Evolutionary conservation across 2,329 filamentous ascomycete species (phyloP).

Genomic region (Dothistroma septosporum): DNA sequence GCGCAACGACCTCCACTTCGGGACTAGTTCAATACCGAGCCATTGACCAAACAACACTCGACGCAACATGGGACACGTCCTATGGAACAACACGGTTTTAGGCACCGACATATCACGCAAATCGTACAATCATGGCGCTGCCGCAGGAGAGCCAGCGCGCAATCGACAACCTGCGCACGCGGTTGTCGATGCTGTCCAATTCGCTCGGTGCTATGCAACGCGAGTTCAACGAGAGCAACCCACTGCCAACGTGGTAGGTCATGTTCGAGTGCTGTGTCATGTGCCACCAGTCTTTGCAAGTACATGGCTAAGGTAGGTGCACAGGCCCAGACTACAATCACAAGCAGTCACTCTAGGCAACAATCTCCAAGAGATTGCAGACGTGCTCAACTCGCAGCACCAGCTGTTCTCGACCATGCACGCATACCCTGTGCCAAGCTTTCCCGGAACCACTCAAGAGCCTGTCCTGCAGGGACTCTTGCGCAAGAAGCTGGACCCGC

Average conservation of each 20-base stretch:
- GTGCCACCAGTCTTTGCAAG: background rate
- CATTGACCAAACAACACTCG: background rate
- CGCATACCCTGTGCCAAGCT: constrained; percentile 68
- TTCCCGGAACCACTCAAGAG: constrained; percentile 62
- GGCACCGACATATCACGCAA: background rate
- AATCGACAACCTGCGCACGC: constrained; percentile 33
- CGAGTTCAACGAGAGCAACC: constrained; percentile 30
- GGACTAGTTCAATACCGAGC: background rate
- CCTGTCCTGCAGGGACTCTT: constrained; percentile 64
- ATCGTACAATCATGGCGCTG: constrained; percentile 15
- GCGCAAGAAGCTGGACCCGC: constrained; percentile 78
- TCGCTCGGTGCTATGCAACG: constrained; percentile 25
- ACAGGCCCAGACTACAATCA: constrained; percentile 32
- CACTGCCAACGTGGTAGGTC: constrained; percentile 35
- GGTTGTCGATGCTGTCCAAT: constrained; percentile 29
- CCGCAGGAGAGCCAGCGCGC: constrained; percentile 28
- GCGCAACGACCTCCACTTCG: background rate
- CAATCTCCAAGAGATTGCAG: constrained; percentile 64
- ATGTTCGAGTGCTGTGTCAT: constrained; percentile 1
- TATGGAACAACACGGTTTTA: background rate
- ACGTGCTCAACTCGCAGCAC: constrained; percentile 61
- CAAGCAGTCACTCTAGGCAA: constrained; percentile 37
- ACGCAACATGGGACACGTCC: background rate
- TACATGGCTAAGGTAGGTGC: constrained; percentile 25
- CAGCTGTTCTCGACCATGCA: constrained; percentile 66